Base-by-base conservation (phyloP, 2,329 filamentous ascomycete species). In the Pseudogymnoascus sp. region DNA sequence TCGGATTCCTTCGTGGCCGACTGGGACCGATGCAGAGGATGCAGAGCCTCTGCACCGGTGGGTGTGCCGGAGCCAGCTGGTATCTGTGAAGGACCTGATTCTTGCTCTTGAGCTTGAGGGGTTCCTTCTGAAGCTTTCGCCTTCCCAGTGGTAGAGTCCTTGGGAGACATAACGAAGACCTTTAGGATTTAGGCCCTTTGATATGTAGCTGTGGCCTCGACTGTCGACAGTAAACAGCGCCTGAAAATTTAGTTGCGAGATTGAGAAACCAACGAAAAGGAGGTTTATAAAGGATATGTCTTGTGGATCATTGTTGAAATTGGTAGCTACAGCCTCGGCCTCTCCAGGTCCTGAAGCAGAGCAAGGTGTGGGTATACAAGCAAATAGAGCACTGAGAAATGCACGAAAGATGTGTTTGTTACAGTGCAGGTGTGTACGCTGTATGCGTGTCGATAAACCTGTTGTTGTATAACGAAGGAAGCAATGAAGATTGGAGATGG, bases 31-130 rank as follows among this genome's bases (percentile, higher is more conserved):
- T 72, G 65, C 16, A 73, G 67, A 51, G 77, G 74, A 62, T 78
- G 77, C 65, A 81, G 78, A 66, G 78, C 79, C 66, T 85, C 81
- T 60, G 80, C 81, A 14, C 83, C n/a, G 28, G 51, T 57, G 16
- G 80, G 62, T 83, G 81, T 64, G 79, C 65, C 2, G 72, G 71
- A 37, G 67, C 68, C 16, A 72, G 73, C 65, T 71, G 69, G 7
- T 69, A 68, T 43, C 28, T 21, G 19, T 39, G 31, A 62, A 45
- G 31, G 34, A 37, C 64, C 57, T 45, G 65, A 60, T 39, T 69
- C 21, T 69, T 57, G 51, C 19, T 34, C 51, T 36, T 57, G 70
- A 43, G 21, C 63, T 25, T 43, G 36, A 36, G 62, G 31, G 19
- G 16, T 8, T 25, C 51, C 51, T 4, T 57, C 28, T 19, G 28